A percentile compares a stretch with the other conserved stretches of the same genome.
Conservation (phyloP, 768 basidiomycete species). For the Cubamyces lactineus region DNA sequence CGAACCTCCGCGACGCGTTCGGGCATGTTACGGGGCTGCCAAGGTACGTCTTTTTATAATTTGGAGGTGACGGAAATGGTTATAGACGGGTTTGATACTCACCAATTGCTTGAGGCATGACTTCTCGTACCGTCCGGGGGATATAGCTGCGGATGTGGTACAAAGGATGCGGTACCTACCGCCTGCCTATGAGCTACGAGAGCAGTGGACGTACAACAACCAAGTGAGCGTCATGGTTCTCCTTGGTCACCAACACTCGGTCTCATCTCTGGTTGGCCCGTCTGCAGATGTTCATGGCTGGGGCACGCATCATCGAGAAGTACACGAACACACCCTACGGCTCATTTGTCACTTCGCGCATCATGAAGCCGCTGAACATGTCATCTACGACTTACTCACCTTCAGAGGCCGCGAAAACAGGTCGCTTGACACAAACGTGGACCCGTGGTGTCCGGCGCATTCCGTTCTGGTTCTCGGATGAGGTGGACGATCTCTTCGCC, state of each 20-base stretch:
- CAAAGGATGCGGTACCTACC: conserved; percentile 33
- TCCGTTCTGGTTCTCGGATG: conserved; percentile 38
- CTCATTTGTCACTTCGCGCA: conserved; percentile 45
- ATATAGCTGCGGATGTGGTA: conserved; percentile 31
- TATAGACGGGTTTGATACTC: neutral
- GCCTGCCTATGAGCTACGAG: conserved; percentile 40
- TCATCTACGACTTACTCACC: conserved; percentile 43
- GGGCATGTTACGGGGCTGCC: conserved; percentile 46
- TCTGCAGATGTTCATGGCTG: conserved; percentile 43
- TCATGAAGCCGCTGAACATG: conserved; percentile 49
- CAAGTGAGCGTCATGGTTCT: conserved; percentile 26
- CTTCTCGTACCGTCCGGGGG: conserved; percentile 33
- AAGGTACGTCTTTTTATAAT: conserved; percentile 28
- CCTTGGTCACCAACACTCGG: too few species aligned
- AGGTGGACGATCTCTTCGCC: conserved; percentile 31
- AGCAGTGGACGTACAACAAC: conserved; percentile 45
- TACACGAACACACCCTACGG: conserved; percentile 39
- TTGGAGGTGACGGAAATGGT: neutral
- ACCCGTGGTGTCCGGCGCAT: conserved; percentile 36
- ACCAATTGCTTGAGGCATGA: conserved; percentile 36
- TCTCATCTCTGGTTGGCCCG: too few species aligned
- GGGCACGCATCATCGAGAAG: conserved; percentile 37
- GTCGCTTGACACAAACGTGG: conserved; percentile 40
- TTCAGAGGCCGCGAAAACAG: conserved; percentile 36
- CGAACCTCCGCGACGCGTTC: conserved; percentile 41